Evolutionary conservation across 2,329 filamentous ascomycete species (phyloP).

Genomic region (Venturia asperata): DNA sequence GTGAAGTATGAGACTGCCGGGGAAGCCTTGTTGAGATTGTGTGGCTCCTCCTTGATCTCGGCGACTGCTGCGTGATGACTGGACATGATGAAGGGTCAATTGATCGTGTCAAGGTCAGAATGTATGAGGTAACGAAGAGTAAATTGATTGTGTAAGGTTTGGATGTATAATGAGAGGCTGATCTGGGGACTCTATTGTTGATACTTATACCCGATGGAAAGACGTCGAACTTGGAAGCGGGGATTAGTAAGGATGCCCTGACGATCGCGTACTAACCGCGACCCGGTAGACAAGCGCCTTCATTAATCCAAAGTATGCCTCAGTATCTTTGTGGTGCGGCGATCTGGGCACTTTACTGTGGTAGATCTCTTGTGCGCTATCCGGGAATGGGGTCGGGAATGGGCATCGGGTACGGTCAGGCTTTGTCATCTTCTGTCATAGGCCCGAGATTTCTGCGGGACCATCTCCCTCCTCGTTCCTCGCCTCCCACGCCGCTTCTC

Average conservation of each 20-base stretch:
- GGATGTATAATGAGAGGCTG: too few species aligned
- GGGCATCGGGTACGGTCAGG: too few species aligned
- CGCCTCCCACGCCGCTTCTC: too few species aligned
- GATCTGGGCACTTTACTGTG: background rate
- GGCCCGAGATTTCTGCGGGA: constrained; percentile 1
- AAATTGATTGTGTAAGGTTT: too few species aligned
- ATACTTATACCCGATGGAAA: background rate
- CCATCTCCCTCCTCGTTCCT: background rate
- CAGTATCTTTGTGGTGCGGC: background rate
- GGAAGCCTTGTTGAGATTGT: constrained; percentile 37
- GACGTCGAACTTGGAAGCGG: background rate
- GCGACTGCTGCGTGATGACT: constrained; percentile 28
- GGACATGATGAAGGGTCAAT: constrained; percentile 18
- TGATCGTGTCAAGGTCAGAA: background rate
- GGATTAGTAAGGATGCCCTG: constrained; percentile 7
- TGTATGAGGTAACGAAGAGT: background rate
- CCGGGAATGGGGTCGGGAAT: background rate
- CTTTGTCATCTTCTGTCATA: constrained; percentile 4
- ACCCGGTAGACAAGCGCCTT: background rate
- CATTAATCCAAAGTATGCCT: background rate
- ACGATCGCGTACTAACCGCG: background rate
- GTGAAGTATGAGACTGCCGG: constrained; percentile 41
- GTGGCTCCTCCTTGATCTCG: constrained; percentile 27
- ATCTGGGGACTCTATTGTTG: too few species aligned
- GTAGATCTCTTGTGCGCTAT: background rate